Base-by-base conservation (phyloP, 306 rosid genomes). In the Casuarina cunninghamiana region DNA sequence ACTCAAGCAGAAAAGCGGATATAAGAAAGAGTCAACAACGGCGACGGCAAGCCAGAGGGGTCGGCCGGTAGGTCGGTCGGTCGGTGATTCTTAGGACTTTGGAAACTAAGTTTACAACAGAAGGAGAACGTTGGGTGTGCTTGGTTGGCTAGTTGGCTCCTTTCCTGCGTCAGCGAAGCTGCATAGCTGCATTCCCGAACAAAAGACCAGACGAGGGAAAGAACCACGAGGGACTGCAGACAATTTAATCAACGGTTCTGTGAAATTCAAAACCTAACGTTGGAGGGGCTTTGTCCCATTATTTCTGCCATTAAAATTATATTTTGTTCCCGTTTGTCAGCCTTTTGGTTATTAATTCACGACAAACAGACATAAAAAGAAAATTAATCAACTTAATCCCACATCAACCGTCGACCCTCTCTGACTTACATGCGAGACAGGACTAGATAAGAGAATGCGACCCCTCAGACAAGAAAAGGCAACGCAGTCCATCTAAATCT, bases 11-110 rank as follows among this genome's bases (percentile, higher is more conserved):
- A 35, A 35, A 32, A 61, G 43, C 6, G 21, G 67, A 61, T 10
- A 61, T 46, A 13, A 66, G 49, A 65, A 65, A 7, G 48, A 43
- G 71, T 67, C 71, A 67, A 67, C 32, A 41, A 42, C 71, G 50
- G 50, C 71, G 3, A 66, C 50, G 37, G 0, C 13, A 17, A 63
- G 15, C 32, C 32, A 26, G 32, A 26, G 32, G 32, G 1, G 46
- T 38, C 13, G 10, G 21, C 39, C n/a, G 16, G 16, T 66, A 1
- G 15, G 46, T 38, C 13, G 10, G 21, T 65, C n/a, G 16, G 16
- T 66, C 71, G 49, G 71, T 17, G 49, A 26, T 17, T 41, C 15
- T 35, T 21, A 11, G 10, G 65, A 32, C 21, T 10, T 26, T 58
- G 10, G 13, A 3, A 26, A 21, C 12, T 38, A 10, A 26, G 26